phyloP scores from a whole-genome alignment of 106 monocot genomes.

The Xerophyta viscosa region DNA sequence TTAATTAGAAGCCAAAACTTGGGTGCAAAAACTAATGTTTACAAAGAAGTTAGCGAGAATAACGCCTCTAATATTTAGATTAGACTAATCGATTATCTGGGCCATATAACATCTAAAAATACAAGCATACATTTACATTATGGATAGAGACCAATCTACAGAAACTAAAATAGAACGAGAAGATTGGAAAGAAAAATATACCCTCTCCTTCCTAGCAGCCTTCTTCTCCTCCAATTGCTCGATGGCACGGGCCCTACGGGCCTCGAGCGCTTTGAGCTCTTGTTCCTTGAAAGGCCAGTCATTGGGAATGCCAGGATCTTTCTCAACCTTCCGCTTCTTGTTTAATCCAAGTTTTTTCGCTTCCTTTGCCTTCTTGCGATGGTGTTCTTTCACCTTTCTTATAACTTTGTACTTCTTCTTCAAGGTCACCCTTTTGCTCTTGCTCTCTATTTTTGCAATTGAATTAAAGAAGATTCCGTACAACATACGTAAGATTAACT shows the following conservation, averaged over 20 bases:
- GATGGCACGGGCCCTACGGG: slow-evolving; percentile 45
- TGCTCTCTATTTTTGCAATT: slow-evolving; percentile 50
- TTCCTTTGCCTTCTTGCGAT: slow-evolving; percentile 83
- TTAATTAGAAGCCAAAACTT: too few relatives aligned
- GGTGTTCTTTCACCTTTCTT: slow-evolving; percentile 77
- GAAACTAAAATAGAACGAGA: too few relatives aligned
- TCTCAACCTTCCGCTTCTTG: slow-evolving; percentile 72
- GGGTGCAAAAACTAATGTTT: too few relatives aligned
- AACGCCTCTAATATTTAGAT: too few relatives aligned
- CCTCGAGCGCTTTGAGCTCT: slow-evolving; percentile 83
- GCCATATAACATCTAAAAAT: too few relatives aligned
- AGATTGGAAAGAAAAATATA: slow-evolving; percentile 7
- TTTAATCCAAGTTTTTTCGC: slow-evolving; percentile 65
- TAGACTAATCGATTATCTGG: too few relatives aligned
- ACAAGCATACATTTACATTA: too few relatives aligned
- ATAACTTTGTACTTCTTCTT: slow-evolving; percentile 83
- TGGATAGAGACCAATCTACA: too few relatives aligned
- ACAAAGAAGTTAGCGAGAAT: too few relatives aligned
- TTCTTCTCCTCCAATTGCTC: slow-evolving; percentile 94
- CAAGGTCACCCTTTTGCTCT: slow-evolving; percentile 85
- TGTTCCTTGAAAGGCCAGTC: slow-evolving; percentile 99
- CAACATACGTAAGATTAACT: too few relatives aligned
- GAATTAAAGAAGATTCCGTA: too few relatives aligned
- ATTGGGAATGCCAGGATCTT: slow-evolving; percentile 97
- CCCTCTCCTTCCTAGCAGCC: slow-evolving; percentile 87